These are phyloP conservation scores for Polyporus arcularius DNA, from an alignment of 768 basidiomycete species.

Conservation along the genomic window DNA sequence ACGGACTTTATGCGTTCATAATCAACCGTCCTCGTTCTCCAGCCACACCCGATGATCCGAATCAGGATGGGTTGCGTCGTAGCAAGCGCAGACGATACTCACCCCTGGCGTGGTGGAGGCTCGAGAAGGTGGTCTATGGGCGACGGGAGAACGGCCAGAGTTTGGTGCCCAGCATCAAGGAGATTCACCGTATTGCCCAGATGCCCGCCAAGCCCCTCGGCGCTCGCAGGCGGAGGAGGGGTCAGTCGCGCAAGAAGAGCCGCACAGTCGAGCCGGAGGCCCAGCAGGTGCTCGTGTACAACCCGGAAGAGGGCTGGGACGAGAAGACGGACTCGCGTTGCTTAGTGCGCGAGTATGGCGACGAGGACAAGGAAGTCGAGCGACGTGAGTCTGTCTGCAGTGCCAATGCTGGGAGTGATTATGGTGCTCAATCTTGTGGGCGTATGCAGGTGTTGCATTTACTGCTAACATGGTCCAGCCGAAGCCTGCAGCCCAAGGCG, in stretches of 20 bases:
- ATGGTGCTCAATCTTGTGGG: not conserved
- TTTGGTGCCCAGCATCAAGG: constrained; percentile 66
- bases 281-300: constrained; percentile 23
- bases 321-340: constrained; percentile 68
- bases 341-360: constrained; percentile 63
- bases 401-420: not conserved
- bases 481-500: constrained; percentile 55
- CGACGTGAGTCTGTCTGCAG: constrained; percentile 59
- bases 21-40: not conserved
- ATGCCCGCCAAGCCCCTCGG: constrained; percentile 51
- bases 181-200: constrained; percentile 59
- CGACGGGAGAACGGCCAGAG: constrained; percentile 51
- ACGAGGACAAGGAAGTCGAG: constrained; percentile 57
- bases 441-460: constrained; percentile 69
- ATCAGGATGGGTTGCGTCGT: constrained; percentile 59
- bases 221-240: constrained; percentile 36
- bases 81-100: constrained; percentile 65
- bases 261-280: constrained; percentile 47
- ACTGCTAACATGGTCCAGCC: constrained; percentile 70
- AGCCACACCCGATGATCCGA: constrained; percentile 30
- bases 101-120: constrained; percentile 93
- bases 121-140: constrained; percentile 85
- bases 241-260: constrained; percentile 41
- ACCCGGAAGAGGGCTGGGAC: constrained; percentile 79
- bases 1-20: not conserved